phyloP scores from a whole-genome alignment of 2,329 filamentous ascomycete genomes.

The Phyllosticta ampelicida region DNA sequence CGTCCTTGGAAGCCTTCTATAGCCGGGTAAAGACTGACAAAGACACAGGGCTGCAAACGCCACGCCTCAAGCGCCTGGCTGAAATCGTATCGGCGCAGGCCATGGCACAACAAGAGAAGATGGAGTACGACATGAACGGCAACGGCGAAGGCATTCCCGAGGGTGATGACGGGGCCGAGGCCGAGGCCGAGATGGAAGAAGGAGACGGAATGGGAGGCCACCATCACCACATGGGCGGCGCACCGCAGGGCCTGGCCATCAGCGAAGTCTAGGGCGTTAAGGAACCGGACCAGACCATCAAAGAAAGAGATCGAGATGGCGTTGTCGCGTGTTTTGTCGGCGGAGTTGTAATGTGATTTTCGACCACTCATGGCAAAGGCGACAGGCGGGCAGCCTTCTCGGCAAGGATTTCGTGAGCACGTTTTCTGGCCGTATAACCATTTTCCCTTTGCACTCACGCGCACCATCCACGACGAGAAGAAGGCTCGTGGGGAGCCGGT shows the following conservation, averaged over 20 bases:
- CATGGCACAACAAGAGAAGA: slow-evolving; percentile 86
- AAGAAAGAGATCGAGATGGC: not conserved
- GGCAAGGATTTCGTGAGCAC: no score
- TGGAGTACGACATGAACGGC: slow-evolving; percentile 42
- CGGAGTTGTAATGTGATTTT: not conserved
- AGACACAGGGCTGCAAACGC: slow-evolving; percentile 77
- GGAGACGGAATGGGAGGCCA: not conserved
- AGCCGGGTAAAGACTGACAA: not conserved
- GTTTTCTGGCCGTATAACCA: no score
- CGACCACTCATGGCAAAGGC: not conserved
- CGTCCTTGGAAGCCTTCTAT: not conserved
- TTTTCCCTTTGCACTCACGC: no score
- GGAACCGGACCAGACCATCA: not conserved
- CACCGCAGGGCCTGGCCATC: slow-evolving; percentile 40
- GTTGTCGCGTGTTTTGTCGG: not conserved
- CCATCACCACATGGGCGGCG: not conserved
- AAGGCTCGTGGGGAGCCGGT: no score
- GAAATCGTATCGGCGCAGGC: slow-evolving; percentile 97
- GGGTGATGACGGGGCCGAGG: slow-evolving; percentile 2
- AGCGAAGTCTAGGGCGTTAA: slow-evolving; percentile 37
- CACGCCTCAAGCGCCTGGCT: slow-evolving; percentile 86
- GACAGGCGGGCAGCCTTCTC: not conserved
- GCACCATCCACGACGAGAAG: no score
- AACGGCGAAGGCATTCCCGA: slow-evolving; percentile 12
- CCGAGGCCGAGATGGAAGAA: slow-evolving; percentile 31